Base-by-base conservation (phyloP, 768 basidiomycete species). In the Amanita pallidorosea region DNA sequence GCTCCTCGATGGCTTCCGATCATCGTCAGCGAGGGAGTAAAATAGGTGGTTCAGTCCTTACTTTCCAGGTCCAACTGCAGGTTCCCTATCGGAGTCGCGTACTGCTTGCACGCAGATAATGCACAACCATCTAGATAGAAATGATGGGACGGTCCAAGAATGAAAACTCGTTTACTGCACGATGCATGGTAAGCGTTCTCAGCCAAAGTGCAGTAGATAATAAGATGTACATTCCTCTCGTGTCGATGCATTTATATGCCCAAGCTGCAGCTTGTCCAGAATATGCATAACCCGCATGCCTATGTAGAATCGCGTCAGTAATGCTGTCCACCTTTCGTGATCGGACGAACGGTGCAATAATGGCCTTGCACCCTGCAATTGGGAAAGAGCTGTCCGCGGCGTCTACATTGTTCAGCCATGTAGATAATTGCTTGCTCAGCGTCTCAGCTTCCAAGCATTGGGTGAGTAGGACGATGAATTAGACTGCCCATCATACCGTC, bases 121-220 rank as follows among this genome's bases (percentile, higher is more conserved):
- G 94, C 93, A 60, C 95, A 96, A 15, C 86, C 85, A 48, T 83
- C 72, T 18, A 98, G 71, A 65, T 93, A 87, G 59, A 86, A 75
- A 57, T 96, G 89, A 65, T 99, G 96, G 1, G 96, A 95, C 2
- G 96, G 96, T 0, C 96, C 96, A 13, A 99, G 80, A 54, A 99
- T 78, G 63, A 98, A 94, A 45, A 99, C 85, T 12, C 90, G 81
- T 61, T 88, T 88, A 45, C 96, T 97, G 63, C 3, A 27, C 22
- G 27, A 18, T 33, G 45, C 13, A 35, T 44, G 31, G 11, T 31
- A 13, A 33, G 29, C 51, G 47, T 12, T 57, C 42, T 53, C 45
- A 35, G 33, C 53, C 38, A 34, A 44, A 25, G 15, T 17, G 37
- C 29, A 57, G 43, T 47, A 34, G 49, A 20, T n/a, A 45, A 55